Evolutionary conservation across 1,284 basidiomycete genomes (phyloP).

Genomic region (Coniferiporia weirii): DNA sequence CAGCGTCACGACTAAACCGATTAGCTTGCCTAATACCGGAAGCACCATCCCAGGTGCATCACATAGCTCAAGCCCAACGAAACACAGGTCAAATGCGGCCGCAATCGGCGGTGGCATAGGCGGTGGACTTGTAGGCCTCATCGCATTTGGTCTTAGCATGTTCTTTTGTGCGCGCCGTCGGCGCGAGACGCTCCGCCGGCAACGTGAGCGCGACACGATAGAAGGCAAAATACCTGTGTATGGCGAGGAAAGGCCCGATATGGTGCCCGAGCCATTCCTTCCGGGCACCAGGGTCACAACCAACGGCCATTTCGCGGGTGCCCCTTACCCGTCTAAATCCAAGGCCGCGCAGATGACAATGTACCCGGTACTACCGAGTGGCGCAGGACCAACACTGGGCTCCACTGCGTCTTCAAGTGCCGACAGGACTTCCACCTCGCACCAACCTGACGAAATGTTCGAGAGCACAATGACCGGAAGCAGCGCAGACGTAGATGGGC

Average conservation of each 20-base stretch:
- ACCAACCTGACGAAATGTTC: no score
- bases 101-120: constrained; percentile 16
- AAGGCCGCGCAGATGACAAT: no score
- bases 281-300: no score
- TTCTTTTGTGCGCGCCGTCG: constrained; percentile 14
- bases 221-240: neutral
- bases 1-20: constrained; percentile 3
- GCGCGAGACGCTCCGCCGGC: neutral
- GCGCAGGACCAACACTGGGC: no score
- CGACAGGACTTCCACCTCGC: no score
- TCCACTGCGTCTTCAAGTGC: no score
- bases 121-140: constrained; percentile 5
- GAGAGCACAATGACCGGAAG: no score
- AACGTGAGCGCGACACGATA: neutral
- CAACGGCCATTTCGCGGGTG: no score
- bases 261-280: constrained; percentile 7
- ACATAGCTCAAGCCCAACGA: neutral
- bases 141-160: neutral
- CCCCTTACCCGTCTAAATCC: no score
- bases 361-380: no score
- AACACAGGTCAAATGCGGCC: constrained; percentile 6
- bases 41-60: constrained; percentile 11
- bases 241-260: neutral
- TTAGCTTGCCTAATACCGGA: constrained; percentile 6
- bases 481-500: no score